These are phyloP conservation scores for Fusarium buxicola DNA, from an alignment of 2,329 filamentous ascomycete genomes.

Conservation along the genomic window DNA sequence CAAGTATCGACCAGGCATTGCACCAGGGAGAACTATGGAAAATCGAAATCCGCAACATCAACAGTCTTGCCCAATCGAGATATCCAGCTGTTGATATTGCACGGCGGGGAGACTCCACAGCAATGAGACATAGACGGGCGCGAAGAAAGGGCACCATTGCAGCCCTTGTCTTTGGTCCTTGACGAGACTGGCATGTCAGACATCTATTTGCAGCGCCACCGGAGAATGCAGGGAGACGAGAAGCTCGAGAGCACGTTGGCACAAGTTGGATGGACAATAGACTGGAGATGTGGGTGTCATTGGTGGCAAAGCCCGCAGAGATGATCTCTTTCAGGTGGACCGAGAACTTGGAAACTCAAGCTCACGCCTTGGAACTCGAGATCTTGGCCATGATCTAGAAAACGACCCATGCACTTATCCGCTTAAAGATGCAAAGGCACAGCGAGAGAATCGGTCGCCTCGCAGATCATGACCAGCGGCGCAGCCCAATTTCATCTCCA, in stretches of 20 bases:
- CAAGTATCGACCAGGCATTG: not conserved
- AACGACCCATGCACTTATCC: conserved; percentile 1
- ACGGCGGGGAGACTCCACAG: conserved; percentile 21
- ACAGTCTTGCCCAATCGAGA: conserved; percentile 22
- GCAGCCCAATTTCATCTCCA: conserved; percentile 8
- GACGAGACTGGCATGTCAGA: conserved; percentile 26
- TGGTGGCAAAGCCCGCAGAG: conserved; percentile 28
- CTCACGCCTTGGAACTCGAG: not conserved
- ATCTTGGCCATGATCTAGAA: conserved; percentile 9
- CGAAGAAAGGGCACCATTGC: conserved; percentile 7
- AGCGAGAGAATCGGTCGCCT: not conserved
- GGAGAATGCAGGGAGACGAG: conserved; percentile 23
- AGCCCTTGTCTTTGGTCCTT: conserved; percentile 11
- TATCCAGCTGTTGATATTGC: conserved; percentile 5
- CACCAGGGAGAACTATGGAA: conserved; percentile 26
- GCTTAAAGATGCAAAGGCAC: conserved; percentile 8
- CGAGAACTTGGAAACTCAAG: conserved; percentile 12
- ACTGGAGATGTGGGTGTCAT: conserved; percentile 1
- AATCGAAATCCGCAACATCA: conserved; percentile 28
- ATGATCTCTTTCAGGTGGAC: conserved; percentile 14
- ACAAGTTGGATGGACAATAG: not conserved
- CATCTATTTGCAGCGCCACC: conserved; percentile 21
- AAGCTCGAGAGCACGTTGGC: not conserved
- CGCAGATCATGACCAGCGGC: conserved; percentile 8
- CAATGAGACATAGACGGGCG: conserved; percentile 23